Evolutionary conservation across 352 stramenopile species (phyloP), one percentile per base, ranked within the genome.

Genomic region (Globisporangium okanoganense): DNA sequence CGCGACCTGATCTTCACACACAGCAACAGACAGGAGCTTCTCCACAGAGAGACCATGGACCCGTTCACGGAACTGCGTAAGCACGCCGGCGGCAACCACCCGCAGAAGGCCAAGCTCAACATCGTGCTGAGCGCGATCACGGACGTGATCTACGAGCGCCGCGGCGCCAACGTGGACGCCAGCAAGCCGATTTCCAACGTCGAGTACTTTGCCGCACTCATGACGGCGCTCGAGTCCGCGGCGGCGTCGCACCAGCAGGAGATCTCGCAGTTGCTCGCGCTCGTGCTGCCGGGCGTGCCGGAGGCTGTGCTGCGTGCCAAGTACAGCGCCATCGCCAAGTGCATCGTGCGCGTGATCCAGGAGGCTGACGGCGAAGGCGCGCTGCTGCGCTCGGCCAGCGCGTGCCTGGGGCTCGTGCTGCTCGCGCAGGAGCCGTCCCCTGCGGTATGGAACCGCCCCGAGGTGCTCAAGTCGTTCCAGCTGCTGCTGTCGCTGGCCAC

Each of bases 151-250:
- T 75, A 84, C 58, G 86, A 95, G 61, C 84, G 82, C 20, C 82
- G 86, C 61, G 45, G 57, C 12, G 33, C 49, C 20, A 67, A 24
- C 38, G 56, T 29, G 20, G 67, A 69, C 33, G 40, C 43, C 12
- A 45, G 50, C 67, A 52, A 54, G 44, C 65, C 80, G 14, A 83
- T 89, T 54, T 88, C 84, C n/a, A 77, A 75, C 63, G 92, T 83
- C 33, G 86, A 95, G 74, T 95, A 95, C 64, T 95, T 95, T 58
- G 86, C 86, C 13, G 83, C 86, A 58, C 75, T 95, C 56, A 94
- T 95, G 86, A 95, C 86, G 18, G 86, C 82, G 52, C 73, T 95
- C 56, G 86, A 95, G 66, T 81, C 83, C 1, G 81, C 79, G 5
- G 74, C 75, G 25, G 72, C 77, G 50, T 85, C 84, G 47, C 86